These are phyloP conservation scores for Agarophyton chilense DNA, from an alignment of 23 red algal species.

Conservation along the genomic window DNA sequence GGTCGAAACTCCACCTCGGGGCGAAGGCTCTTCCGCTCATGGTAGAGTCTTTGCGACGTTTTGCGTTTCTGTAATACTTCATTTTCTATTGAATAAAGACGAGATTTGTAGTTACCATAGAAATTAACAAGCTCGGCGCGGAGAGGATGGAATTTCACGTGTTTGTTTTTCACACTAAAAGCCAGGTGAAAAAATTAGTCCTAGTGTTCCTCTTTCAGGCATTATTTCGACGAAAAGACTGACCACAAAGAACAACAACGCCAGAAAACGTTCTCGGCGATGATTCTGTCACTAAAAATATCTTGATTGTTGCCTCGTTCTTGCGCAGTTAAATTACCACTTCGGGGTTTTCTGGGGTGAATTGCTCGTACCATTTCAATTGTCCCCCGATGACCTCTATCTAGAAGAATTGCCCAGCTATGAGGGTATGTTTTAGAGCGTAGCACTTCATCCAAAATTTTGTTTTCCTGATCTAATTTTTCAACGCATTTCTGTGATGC, in stretches of 20 bases:
- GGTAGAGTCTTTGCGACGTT: too few species aligned
- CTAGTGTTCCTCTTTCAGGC: not conserved
- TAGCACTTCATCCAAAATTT: not conserved
- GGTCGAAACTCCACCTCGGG: too few species aligned
- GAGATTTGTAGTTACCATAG: too few species aligned
- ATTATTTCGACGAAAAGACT: not conserved
- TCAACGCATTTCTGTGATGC: not conserved
- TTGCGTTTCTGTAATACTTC: too few species aligned
- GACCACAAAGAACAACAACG: not conserved
- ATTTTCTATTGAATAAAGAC: too few species aligned
- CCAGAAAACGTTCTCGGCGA: slow-evolving; percentile 26
- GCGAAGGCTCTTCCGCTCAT: too few species aligned
- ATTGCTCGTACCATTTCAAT: not conserved
- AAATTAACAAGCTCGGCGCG: too few species aligned
- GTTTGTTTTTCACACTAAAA: not conserved
- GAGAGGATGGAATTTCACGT: slow-evolving; percentile 9
- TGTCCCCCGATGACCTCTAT: slow-evolving; percentile 26
- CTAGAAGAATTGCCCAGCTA: too few species aligned
- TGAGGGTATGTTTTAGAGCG: not conserved
- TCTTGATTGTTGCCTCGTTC: not conserved
- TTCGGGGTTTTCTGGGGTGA: not conserved
- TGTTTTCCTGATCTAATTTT: not conserved
- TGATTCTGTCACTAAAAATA: slow-evolving; percentile 17
- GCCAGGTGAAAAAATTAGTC: not conserved
- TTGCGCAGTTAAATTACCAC: not conserved